Conservation (phyloP, 2,329 filamentous ascomycete species). For the Lasiodiplodia sp. region DNA sequence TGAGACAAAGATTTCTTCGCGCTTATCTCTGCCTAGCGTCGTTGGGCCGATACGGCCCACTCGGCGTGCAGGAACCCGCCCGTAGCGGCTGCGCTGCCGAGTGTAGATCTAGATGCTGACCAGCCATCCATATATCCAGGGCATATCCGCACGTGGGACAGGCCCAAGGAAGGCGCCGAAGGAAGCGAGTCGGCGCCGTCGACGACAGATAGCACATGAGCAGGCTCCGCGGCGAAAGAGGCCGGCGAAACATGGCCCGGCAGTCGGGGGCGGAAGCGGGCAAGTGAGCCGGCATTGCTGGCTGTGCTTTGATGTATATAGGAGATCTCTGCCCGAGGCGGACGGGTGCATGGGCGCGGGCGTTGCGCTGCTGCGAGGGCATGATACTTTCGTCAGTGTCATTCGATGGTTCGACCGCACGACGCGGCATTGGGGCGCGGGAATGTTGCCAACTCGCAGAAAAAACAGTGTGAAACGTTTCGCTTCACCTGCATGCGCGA, state of each 20-base stretch:
- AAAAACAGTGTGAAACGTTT: background rate
- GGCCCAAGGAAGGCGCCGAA: slow-evolving; percentile 61
- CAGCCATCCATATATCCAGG: slow-evolving; percentile 55
- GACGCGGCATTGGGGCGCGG: slow-evolving; percentile 14
- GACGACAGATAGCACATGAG: slow-evolving; percentile 37
- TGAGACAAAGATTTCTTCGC: slow-evolving; percentile 55
- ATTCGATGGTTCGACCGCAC: slow-evolving; percentile 24
- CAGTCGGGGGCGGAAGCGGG: slow-evolving; percentile 1
- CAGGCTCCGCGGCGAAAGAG: background rate
- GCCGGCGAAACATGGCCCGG: background rate
- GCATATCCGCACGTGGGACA: slow-evolving; percentile 77
- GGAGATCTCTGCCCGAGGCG: background rate
- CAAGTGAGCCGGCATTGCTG: slow-evolving; percentile 11
- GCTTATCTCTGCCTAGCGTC: slow-evolving; percentile 31
- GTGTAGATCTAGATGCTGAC: slow-evolving; percentile 33
- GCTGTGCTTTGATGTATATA: background rate
- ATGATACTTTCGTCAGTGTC: slow-evolving; percentile 24
- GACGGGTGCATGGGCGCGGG: slow-evolving; percentile 26
- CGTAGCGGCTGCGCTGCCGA: slow-evolving; percentile 32
- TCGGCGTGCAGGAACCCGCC: slow-evolving; percentile 30
- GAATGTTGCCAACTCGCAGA: background rate
- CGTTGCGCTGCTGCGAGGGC: background rate
- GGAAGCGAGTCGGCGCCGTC: slow-evolving; percentile 44
- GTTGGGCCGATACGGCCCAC: slow-evolving; percentile 29
- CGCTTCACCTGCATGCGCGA: slow-evolving; percentile 26